Percentiles rank a stretch among this genome's conserved stretches.
Evolutionary conservation across 2,329 filamentous ascomycete species (phyloP).

Genomic region (Aureobasidium musti): DNA sequence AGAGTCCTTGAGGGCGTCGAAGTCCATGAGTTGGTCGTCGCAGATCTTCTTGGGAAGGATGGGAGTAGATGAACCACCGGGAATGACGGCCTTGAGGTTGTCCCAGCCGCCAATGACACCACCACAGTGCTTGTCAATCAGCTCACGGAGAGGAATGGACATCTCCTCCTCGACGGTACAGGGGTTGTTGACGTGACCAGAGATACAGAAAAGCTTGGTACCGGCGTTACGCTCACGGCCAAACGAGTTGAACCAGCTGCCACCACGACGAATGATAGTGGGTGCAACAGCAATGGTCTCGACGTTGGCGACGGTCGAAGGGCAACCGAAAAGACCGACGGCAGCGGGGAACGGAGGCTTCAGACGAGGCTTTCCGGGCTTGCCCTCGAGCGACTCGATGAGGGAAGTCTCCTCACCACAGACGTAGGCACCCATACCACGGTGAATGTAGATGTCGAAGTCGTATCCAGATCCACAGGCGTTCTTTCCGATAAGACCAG

Average conservation of each 20-base stretch:
- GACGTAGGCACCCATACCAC: constrained; percentile 95
- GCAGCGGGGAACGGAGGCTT: constrained; percentile 99
- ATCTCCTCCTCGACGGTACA: constrained; percentile 99
- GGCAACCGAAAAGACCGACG: constrained; percentile 96
- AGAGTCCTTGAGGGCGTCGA: constrained; percentile 95
- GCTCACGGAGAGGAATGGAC: constrained; percentile 92
- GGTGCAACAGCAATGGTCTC: constrained; percentile 95
- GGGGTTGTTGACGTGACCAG: constrained; percentile 97
- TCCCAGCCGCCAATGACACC: constrained; percentile 97
- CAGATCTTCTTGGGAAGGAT: constrained; percentile 88
- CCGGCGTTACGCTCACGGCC: constrained; percentile 95
- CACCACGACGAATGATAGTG: constrained; percentile 91
- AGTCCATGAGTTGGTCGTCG: constrained; percentile 98
- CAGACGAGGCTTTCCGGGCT: constrained; percentile 95
- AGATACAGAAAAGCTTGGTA: constrained; percentile 98
- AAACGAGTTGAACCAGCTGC: constrained; percentile 88
- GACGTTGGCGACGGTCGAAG: constrained; percentile 96
- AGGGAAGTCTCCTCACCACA: constrained; percentile 98
- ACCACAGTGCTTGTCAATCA: constrained; percentile 98
- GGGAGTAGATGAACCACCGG: constrained; percentile 93
- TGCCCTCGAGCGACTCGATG: constrained; percentile 97
- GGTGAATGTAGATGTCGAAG: constrained; percentile 96
- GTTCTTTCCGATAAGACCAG: constrained; percentile 95
- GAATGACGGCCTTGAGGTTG: constrained; percentile 92
- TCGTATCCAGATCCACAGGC: constrained; percentile 96